Conservation (phyloP, 305 asterid genomes). For the Solanum aculeatissimum region DNA sequence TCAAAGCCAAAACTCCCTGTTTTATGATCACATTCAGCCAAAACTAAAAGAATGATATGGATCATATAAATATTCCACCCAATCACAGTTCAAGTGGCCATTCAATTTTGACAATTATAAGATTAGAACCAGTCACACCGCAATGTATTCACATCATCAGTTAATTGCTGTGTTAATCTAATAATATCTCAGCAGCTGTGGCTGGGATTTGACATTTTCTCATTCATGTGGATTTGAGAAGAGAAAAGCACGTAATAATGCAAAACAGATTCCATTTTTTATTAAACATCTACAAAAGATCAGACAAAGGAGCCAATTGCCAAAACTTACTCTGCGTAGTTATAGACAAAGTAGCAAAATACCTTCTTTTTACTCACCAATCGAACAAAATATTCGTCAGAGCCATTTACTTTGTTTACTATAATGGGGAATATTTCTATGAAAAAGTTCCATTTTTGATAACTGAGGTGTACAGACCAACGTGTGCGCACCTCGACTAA, state of each 20-base stretch:
- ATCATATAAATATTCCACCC: background rate
- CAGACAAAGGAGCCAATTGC: background rate
- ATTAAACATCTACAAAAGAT: background rate
- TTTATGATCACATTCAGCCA: background rate
- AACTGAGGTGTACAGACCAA: background rate
- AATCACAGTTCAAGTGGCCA: background rate
- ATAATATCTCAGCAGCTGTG: background rate
- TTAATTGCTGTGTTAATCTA: background rate
- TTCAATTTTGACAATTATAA: background rate
- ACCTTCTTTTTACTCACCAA: background rate
- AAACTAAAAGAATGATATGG: background rate
- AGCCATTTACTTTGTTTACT: background rate
- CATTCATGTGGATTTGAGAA: background rate
- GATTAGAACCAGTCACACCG: background rate
- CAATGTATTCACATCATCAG: background rate
- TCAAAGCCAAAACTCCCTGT: background rate
- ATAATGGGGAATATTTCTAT: background rate
- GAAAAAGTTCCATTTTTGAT: background rate
- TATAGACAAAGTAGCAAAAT: background rate
- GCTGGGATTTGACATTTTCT: background rate
- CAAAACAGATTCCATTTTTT: background rate
- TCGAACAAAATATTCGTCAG: background rate
- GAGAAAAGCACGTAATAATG: background rate
- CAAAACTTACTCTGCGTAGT: background rate
- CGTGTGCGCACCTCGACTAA: background rate